Evolutionary conservation across 495 filamentous ascomycete species (phyloP).

Genomic region (Umbilicaria muhlenbergii): DNA sequence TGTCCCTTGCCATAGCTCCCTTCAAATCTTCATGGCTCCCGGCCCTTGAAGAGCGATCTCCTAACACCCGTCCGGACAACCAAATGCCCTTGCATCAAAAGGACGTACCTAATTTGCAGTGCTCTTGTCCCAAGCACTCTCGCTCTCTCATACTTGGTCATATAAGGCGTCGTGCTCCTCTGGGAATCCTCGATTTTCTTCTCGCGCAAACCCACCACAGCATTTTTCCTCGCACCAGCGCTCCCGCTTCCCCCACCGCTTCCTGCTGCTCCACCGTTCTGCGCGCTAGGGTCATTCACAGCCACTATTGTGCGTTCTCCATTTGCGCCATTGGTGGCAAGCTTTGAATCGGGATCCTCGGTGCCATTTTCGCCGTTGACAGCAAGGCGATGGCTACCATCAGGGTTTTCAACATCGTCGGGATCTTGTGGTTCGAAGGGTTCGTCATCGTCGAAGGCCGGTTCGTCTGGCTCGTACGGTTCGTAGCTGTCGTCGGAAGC

Average conservation of each 20-base stretch:
- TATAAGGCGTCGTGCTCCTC: slow-evolving; percentile 88
- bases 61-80: neutral
- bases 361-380: slow-evolving; percentile 33
- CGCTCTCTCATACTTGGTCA: slow-evolving; percentile 98
- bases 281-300: slow-evolving; percentile 54
- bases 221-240: slow-evolving; percentile 26
- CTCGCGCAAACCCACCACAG: slow-evolving; percentile 50
- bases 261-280: slow-evolving; percentile 31
- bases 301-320: slow-evolving; percentile 50
- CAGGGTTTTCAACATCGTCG: slow-evolving; percentile 34
- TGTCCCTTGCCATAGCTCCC: no score
- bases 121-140: slow-evolving; percentile 86
- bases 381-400: slow-evolving; percentile 22
- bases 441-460: slow-evolving; percentile 52
- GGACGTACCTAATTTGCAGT: slow-evolving; percentile 78
- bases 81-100: neutral
- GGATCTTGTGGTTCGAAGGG: slow-evolving; percentile 41
- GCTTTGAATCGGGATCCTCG: slow-evolving; percentile 31
- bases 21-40: neutral
- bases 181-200: slow-evolving; percentile 84
- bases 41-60: neutral
- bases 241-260: slow-evolving; percentile 27
- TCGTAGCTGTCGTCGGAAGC: slow-evolving; percentile 24
- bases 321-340: slow-evolving; percentile 17
- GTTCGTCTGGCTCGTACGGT: slow-evolving; percentile 38